These are phyloP conservation scores for Rhodocollybia butyracea DNA, from an alignment of 768 basidiomycete species.

Conservation along the genomic window DNA sequence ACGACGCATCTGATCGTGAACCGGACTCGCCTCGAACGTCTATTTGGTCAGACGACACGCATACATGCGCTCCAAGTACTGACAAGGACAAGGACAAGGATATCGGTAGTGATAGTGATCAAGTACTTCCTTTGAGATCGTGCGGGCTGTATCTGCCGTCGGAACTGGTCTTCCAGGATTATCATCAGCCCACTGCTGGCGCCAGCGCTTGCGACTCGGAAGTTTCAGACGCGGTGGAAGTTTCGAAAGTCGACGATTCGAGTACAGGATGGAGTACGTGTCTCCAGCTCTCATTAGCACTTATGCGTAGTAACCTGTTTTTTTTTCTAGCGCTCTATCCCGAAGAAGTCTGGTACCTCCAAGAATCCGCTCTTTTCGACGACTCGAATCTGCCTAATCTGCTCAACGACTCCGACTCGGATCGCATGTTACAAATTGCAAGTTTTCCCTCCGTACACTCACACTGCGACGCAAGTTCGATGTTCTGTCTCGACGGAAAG, in stretches of 20 bases:
- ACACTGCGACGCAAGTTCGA: background rate
- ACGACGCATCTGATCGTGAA: background rate
- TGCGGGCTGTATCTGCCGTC: background rate
- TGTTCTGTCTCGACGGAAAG: background rate
- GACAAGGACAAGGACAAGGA: background rate
- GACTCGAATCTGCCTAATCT: too few species aligned
- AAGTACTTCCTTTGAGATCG: background rate
- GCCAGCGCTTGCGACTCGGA: background rate
- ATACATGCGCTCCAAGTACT: conserved; percentile 2
- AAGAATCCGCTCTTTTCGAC: too few species aligned
- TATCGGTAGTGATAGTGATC: background rate
- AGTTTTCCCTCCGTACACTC: background rate
- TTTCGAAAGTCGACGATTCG: background rate
- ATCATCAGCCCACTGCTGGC: background rate
- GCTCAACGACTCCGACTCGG: background rate
- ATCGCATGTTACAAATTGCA: too few species aligned
- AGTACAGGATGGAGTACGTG: background rate
- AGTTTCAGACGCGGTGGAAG: background rate
- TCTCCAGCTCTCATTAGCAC: too few species aligned
- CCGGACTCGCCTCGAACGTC: background rate
- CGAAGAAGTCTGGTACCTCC: too few species aligned
- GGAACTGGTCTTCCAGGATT: background rate
- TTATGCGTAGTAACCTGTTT: too few species aligned
- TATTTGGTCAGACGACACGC: background rate
- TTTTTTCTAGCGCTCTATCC: too few species aligned